A percentile compares a stretch with the other conserved stretches of the same genome.
Evolutionary conservation across 1,284 basidiomycete genomes (phyloP).

Genomic region (Apiotrichum porosum): DNA sequence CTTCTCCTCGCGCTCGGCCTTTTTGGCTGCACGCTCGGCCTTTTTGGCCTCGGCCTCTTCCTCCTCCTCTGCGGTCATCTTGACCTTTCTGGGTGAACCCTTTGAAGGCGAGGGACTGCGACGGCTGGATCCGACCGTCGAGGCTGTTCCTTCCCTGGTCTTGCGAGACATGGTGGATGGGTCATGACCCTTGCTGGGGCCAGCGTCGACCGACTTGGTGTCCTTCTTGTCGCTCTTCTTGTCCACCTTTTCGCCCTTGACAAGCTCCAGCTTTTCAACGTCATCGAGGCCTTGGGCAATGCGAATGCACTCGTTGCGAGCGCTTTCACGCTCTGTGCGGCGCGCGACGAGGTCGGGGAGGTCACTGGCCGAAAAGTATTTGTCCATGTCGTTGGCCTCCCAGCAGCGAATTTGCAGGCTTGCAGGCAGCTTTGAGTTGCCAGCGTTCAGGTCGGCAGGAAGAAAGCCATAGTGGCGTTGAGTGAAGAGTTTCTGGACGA

Average conservation of each 20-base stretch:
- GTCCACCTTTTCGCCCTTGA: constrained; percentile 22
- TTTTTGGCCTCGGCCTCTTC: constrained; percentile 27
- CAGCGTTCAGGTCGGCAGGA: constrained; percentile 27
- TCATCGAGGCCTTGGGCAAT: constrained; percentile 30
- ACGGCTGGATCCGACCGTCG: constrained; percentile 19
- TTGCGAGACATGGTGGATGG: constrained; percentile 8
- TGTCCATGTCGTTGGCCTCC: constrained; percentile 33
- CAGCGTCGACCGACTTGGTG: not conserved
- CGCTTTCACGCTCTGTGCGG: constrained; percentile 22
- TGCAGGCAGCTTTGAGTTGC: constrained; percentile 26
- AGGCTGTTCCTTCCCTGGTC: constrained; percentile 28
- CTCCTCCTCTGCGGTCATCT: constrained; percentile 39
- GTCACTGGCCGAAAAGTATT: constrained; percentile 24
- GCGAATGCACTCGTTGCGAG: constrained; percentile 27
- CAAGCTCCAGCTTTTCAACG: constrained; percentile 28
- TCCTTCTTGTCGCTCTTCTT: constrained; percentile 10
- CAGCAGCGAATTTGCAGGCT: constrained; percentile 37
- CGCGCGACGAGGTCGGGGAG: constrained; percentile 13
- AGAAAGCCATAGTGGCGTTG: constrained; percentile 35
- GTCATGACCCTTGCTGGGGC: not conserved
- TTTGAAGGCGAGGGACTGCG: constrained; percentile 33
- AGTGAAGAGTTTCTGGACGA: constrained; percentile 32
- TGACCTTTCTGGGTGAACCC: constrained; percentile 13
- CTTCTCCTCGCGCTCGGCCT: constrained; percentile 8
- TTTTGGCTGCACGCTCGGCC: constrained; percentile 6